These are phyloP conservation scores for Leptodermis oblonga DNA, from an alignment of 257 asterid species.

Conservation along the genomic window DNA sequence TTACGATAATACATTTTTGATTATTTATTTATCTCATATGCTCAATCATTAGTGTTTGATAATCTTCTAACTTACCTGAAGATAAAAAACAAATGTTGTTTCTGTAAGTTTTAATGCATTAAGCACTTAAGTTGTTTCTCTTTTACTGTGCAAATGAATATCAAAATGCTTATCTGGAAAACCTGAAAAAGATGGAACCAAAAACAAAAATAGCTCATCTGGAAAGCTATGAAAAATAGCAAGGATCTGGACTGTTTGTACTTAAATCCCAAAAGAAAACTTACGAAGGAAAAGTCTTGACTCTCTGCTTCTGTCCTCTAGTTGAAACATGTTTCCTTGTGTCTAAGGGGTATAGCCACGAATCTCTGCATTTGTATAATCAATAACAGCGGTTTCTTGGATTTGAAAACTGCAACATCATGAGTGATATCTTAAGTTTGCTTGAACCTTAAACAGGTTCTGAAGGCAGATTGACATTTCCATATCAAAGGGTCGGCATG, in stretches of 20 bases:
- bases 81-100: neutral
- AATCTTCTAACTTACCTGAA: neutral
- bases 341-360: neutral
- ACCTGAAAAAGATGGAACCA: neutral
- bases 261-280: neutral
- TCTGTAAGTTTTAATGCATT: neutral
- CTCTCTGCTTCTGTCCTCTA: neutral
- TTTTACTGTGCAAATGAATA: neutral
- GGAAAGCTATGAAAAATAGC: neutral
- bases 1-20: neutral
- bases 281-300: neutral
- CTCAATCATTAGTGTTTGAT: neutral
- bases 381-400: conserved; percentile 14
- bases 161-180: no score
- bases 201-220: neutral
- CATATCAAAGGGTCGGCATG: conserved; percentile 96
- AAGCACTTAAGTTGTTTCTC: neutral
- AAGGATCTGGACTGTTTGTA: neutral
- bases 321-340: neutral
- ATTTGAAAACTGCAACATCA: conserved; percentile 13
- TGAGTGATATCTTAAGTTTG: conserved; percentile 29
- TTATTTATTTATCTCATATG: neutral
- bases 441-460: conserved; percentile 61
- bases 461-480: conserved; percentile 96
- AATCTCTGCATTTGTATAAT: neutral